These are phyloP conservation scores for Mycena belliarum DNA, from an alignment of 768 basidiomycete genomes.

Conservation along the genomic window DNA sequence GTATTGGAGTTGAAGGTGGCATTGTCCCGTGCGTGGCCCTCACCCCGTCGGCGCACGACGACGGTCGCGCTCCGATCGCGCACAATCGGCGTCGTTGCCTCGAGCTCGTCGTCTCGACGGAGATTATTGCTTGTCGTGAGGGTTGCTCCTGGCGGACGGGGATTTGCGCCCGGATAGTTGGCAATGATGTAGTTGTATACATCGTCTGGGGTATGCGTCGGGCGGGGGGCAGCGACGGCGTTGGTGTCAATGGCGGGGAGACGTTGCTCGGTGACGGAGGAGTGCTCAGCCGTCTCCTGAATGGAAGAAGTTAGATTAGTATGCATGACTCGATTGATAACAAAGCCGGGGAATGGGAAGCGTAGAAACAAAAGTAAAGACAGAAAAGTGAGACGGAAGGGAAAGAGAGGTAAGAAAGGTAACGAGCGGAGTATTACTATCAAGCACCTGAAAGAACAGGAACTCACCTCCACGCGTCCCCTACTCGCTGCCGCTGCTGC, in stretches of 20 bases:
- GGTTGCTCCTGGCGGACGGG: not conserved
- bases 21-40: slow-evolving; percentile 5
- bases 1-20: not conserved
- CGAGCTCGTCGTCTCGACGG: slow-evolving; percentile 9
- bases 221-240: not conserved
- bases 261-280: not conserved
- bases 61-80: slow-evolving; percentile 22
- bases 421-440: too few species aligned
- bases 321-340: too few species aligned
- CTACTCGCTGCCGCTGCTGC: slow-evolving; percentile 54
- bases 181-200: not conserved
- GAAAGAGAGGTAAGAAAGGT: not conserved
- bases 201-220: not conserved
- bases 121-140: not conserved
- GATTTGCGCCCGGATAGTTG: not conserved
- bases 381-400: not conserved
- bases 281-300: not conserved
- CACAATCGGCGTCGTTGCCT: slow-evolving; percentile 15
- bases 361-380: not conserved
- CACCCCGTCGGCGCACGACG: slow-evolving; percentile 14
- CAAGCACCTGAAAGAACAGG: too few species aligned
- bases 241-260: slow-evolving; percentile 16
- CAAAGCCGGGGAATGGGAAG: not conserved
- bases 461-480: slow-evolving; percentile 27
- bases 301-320: not conserved